Percentiles rank a stretch among this genome's conserved stretches.
Conservation (phyloP, 306 rosid genomes). For the Senna tora region DNA sequence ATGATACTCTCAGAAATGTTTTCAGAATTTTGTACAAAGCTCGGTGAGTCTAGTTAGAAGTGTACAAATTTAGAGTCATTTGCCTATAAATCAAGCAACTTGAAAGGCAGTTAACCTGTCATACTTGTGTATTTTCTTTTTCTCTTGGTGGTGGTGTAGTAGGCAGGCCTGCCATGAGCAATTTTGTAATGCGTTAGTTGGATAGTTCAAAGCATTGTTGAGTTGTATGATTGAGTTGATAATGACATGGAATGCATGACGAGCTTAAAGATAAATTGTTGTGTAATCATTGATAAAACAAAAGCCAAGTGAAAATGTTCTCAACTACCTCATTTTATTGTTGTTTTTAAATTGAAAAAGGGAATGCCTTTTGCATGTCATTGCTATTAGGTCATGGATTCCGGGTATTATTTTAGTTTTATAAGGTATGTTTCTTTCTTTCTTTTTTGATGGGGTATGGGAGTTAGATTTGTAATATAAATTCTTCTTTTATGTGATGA, state of each 20-base stretch:
- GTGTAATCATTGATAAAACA: neutral
- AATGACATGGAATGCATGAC: neutral
- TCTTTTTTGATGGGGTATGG: no score
- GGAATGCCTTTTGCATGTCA: neutral
- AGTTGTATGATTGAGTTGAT: neutral
- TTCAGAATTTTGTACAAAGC: constrained; percentile 20
- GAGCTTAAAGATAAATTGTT: neutral
- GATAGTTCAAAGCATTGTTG: neutral
- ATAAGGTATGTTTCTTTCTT: neutral
- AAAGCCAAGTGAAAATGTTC: no score
- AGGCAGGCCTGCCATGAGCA: neutral
- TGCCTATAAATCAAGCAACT: neutral
- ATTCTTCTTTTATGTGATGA: no score
- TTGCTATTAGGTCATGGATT: no score
- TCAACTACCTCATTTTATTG: neutral
- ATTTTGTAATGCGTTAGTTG: constrained; percentile 2
- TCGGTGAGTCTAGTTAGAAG: constrained; percentile 36
- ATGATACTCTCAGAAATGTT: constrained; percentile 41
- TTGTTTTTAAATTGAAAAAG: neutral
- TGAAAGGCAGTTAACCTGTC: constrained; percentile 20
- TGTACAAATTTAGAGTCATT: constrained; percentile 35
- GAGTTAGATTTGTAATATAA: no score
- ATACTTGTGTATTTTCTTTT: constrained; percentile 11
- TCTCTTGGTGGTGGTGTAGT: neutral
- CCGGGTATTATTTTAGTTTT: neutral